A percentile compares a stretch with the other conserved stretches of the same genome.
Evolutionary conservation across 208 protist species (phyloP).

Genomic region (Trypanosoma avium): DNA sequence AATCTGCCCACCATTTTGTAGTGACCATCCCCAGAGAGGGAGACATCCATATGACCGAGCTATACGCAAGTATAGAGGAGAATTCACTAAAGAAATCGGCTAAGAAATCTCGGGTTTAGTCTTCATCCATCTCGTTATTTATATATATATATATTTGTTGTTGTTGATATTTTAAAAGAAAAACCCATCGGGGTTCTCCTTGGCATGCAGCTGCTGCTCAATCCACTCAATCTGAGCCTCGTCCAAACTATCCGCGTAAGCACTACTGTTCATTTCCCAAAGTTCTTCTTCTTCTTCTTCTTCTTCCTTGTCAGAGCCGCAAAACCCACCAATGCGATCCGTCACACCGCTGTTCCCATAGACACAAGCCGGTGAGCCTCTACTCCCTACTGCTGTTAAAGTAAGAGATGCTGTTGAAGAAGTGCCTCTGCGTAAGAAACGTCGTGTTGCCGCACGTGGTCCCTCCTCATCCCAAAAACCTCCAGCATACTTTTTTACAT

Average conservation of each 20-base stretch:
- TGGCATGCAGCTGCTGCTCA: conserved; percentile 65
- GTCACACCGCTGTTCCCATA: conserved; percentile 9
- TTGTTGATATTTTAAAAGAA: conserved; percentile 20
- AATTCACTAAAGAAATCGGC: no score
- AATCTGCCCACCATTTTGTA: no score
- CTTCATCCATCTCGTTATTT: not conserved
- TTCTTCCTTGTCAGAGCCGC: not conserved
- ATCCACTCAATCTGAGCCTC: conserved; percentile 78
- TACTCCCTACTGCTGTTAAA: conserved; percentile 12
- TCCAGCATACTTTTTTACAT: conserved; percentile 1
- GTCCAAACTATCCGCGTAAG: conserved; percentile 79
- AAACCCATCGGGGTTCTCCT: conserved; percentile 45
- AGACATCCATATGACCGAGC: no score
- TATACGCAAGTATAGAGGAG: no score
- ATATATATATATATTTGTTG: not conserved
- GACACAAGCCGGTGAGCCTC: not conserved
- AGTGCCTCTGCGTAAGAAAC: conserved; percentile 22
- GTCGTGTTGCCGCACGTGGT: conserved; percentile 10
- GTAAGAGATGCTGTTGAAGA: conserved; percentile 21
- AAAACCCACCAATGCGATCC: conserved; percentile 9
- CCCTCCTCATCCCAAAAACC: conserved; percentile 29
- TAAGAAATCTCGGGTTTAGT: no score
- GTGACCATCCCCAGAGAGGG: no score
- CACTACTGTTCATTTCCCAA: conserved; percentile 80
- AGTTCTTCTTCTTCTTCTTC: conserved; percentile 36